Conservation (phyloP, 345 rosid species). For the Xanthoceras sorbifolium region DNA sequence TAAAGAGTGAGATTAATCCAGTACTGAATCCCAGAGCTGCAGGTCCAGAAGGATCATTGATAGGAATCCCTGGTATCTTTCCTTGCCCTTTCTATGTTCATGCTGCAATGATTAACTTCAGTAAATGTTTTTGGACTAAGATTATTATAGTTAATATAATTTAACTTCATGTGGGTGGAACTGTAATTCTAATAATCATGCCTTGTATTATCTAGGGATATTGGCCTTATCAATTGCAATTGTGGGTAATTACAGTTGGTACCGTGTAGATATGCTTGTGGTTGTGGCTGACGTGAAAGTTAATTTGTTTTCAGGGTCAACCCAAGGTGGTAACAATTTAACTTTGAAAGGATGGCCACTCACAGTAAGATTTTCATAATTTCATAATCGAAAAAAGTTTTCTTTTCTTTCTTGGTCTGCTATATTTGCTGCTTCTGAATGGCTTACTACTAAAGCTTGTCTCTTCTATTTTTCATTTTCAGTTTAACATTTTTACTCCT, state of each 20-base stretch:
- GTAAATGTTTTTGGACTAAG: conserved; percentile 12
- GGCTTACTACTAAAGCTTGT: not conserved
- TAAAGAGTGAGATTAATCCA: conserved; percentile 86
- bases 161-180: not conserved
- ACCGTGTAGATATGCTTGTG: conserved; percentile 6
- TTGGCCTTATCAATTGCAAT: not conserved
- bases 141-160: conserved; percentile 6
- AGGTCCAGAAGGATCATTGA: conserved; percentile 86
- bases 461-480: conserved; percentile 1
- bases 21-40: conserved; percentile 83
- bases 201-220: not conserved
- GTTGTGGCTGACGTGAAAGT: conserved; percentile 17
- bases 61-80: conserved; percentile 83
- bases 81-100: conserved; percentile 14
- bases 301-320: conserved; percentile 68
- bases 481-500: conserved; percentile 23
- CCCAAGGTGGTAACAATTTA: conserved; percentile 82
- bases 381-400: not conserved
- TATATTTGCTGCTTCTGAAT: not conserved
- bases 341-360: conserved; percentile 98
- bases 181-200: not conserved
- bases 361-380: conserved; percentile 52
- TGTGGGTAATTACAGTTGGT: conserved; percentile 1
- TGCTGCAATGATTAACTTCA: conserved; percentile 13
- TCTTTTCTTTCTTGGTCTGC: not conserved